Conservation (phyloP, 2,329 filamentous ascomycete genomes). For the Talaromyces sp. region DNA sequence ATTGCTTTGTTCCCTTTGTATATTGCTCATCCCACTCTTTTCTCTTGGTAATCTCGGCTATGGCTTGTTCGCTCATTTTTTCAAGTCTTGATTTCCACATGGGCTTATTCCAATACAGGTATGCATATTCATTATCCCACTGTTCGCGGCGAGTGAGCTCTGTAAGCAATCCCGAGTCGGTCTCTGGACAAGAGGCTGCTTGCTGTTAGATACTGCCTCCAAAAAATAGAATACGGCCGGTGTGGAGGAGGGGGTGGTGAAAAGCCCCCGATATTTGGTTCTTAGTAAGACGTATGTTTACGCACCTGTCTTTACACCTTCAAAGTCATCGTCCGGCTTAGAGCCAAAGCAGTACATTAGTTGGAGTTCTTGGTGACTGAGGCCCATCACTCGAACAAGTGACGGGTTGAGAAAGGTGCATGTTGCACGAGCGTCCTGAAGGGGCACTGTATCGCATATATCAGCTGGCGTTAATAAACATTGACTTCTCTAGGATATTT, state of each 20-base stretch:
- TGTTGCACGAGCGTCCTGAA: background rate
- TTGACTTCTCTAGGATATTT: background rate
- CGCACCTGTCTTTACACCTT: background rate
- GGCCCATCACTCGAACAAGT: slow-evolving; percentile 7
- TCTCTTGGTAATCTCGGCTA: background rate
- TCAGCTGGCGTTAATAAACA: background rate
- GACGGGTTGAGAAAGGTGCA: slow-evolving; percentile 8
- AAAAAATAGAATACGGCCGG: background rate
- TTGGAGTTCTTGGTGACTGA: background rate
- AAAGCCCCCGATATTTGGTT: background rate
- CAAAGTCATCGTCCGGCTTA: background rate
- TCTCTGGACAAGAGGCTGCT: background rate
- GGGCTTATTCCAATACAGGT: background rate
- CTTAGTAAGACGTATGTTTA: background rate
- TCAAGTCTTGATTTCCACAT: background rate
- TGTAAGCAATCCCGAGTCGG: background rate
- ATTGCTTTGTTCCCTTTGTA: background rate
- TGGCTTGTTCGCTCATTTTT: background rate
- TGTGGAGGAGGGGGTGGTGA: background rate
- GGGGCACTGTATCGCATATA: background rate
- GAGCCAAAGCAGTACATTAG: background rate
- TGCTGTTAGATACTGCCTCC: background rate
- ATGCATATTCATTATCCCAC: slow-evolving; percentile 8
- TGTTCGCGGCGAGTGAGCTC: slow-evolving; percentile 2
- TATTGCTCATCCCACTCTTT: slow-evolving; percentile 6